Evolutionary conservation across 805 yeast genomes (phyloP), one percentile per base, ranked within the genome.

Genomic region (Blastobotrys peoriensis): DNA sequence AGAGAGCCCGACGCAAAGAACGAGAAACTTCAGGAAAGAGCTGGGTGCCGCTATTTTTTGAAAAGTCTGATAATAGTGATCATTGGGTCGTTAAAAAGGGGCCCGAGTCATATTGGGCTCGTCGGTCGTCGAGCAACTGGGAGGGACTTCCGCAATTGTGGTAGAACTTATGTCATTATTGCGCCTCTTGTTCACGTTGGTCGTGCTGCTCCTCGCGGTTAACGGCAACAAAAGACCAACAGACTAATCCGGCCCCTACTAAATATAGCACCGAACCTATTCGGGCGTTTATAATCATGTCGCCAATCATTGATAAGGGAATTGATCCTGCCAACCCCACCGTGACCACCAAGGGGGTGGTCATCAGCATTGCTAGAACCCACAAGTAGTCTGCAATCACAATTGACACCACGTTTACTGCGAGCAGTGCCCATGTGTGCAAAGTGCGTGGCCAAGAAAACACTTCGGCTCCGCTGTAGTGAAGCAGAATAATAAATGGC

Each of bases 261-360:
- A 83, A 64, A 59, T 93, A 93, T 45, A 78, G 59, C 34, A 71
- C 53, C 15, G 86, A 74, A 55, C 86, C 74, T 28, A 67, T 61
- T 51, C 82, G 79, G 27, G 76, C 77, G 58, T 85, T 83, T 52
- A 88, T 68, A 4, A 87, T 45, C 62, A 87, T 72, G 61, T 93
- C 98, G 23, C 96, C 96, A 25, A 87, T 62, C 86, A 93, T 85
- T 0, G 97, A 95, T 41, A 93, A 74, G 2, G 98, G 98, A 16
- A 93, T 93, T 0, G 98, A 91, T 48, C 89, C 77, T 17, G 95
- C 83, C 23, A 93, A 70, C 0, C 98, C 98, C 8, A 93, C 95
- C 0, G 98, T 93, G 2, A 91, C 98, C 0, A 96, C 89, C 52
- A 93, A 69, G 1, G 98, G 98, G 36, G 93, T 83, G 0, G 98